Evolutionary conservation across 2,329 filamentous ascomycete species (phyloP), one percentile per base, ranked within the genome.

Genomic region (Sporothrix variecibatus): DNA sequence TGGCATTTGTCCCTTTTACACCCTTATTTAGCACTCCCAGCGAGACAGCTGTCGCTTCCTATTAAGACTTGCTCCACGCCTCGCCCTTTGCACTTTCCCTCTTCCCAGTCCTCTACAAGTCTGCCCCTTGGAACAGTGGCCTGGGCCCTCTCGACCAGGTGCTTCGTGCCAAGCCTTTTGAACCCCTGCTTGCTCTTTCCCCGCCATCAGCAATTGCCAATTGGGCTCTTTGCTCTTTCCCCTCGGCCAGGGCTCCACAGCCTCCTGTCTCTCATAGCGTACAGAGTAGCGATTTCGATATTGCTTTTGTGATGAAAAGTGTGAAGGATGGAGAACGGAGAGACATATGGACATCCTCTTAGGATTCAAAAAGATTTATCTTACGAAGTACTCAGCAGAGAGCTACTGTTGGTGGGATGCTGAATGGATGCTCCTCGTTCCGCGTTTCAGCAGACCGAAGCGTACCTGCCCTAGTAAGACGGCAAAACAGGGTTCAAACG

Each of bases 371-470:
- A 34, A 17, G 15, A 26, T 56, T 34, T 69, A 46, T 62, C 49
- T 23, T 71, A 64, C 58, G 31, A 9, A 65, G 23, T 46, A 26
- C 28, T 8, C 34, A 34, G 34, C 4, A 34, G 8, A 40, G 43
- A 56, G 68, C 51, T 38, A 23, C 49, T 34, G 71, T 71, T 68
- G 74, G 71, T 73, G 40, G 51, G 28, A 60, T 28, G 53, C 72
- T 60, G 62, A 2, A 6, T 70, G 58, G 56, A 73, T 43, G 72
- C 38, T 65, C 71, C 46, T 38, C 72, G 60, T 75, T 71, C 67
- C 46, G 71, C 68, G 72, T 73, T 72, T 73, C 74, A 73, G 74
- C 67, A 65, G 51, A 9, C 58, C 38, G 64, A 67, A 49, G 15
- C 26, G 71, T n/a, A 28, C 53, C 40, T 46, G 51, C 23, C 64